Percentiles rank a stretch among this genome's conserved stretches.
These are phyloP conservation scores for Botrytis sinoallii DNA, from an alignment of 2,329 filamentous ascomycete species.

Conservation along the genomic window DNA sequence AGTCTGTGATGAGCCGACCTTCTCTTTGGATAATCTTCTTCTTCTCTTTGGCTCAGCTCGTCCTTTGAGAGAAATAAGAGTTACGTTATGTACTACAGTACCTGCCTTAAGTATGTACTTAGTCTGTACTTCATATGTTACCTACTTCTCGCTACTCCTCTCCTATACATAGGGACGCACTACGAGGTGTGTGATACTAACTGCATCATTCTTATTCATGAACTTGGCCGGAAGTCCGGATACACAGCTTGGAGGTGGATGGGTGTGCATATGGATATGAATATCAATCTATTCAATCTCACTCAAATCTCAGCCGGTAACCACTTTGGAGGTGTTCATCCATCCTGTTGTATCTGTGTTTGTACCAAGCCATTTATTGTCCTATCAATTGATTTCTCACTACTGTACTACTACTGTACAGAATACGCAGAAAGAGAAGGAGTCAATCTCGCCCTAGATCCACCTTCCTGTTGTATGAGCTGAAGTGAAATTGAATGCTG, in stretches of 20 bases:
- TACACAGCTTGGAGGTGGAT: slow-evolving; percentile 1
- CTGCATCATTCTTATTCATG: not conserved
- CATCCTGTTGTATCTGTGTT: not conserved
- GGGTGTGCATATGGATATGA: not conserved
- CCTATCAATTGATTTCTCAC: not conserved
- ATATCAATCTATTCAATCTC: slow-evolving; percentile 4
- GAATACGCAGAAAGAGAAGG: slow-evolving; percentile 4
- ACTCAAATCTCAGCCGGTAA: not conserved
- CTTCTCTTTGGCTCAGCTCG: not conserved
- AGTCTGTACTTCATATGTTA: not conserved
- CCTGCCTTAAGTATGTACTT: not conserved
- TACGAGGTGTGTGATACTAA: not conserved
- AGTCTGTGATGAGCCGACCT: not conserved
- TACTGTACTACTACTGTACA: not conserved
- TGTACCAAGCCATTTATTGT: not conserved
- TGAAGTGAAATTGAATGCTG: slow-evolving; percentile 9
- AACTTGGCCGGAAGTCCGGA: not conserved
- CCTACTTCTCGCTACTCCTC: not conserved
- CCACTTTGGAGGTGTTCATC: not conserved
- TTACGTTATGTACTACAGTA: no score
- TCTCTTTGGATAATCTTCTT: not conserved
- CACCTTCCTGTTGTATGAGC: slow-evolving; percentile 15
- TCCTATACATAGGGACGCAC: not conserved
- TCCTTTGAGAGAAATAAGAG: not conserved
- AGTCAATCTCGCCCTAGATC: slow-evolving; percentile 6